Conservation (phyloP, 495 filamentous ascomycete genomes). For the Xylaria intraflava region DNA sequence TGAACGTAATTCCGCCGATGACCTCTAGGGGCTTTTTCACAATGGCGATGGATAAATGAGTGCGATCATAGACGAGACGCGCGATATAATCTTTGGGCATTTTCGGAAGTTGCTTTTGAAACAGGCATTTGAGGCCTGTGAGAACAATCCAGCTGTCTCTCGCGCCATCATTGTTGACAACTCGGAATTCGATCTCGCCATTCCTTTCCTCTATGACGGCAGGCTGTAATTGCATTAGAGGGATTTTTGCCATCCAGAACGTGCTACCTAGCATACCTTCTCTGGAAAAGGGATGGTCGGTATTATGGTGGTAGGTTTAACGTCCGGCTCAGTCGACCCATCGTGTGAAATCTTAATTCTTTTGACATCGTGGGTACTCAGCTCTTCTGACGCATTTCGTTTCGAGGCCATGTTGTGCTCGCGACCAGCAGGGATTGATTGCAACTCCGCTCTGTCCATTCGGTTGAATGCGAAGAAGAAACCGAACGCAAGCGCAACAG, state of each 20-base stretch:
- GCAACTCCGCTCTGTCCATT: background rate
- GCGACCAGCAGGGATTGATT: background rate
- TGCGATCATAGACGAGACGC: conserved; percentile 69
- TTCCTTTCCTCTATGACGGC: conserved; percentile 69
- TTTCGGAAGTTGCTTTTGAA: conserved; percentile 76
- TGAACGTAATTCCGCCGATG: conserved; percentile 71
- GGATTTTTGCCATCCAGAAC: background rate
- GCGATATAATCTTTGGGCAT: conserved; percentile 84
- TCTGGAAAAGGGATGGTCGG: conserved; percentile 57
- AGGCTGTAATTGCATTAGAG: conserved; percentile 5
- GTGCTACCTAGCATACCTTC: conserved; percentile 47
- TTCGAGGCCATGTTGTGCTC: conserved; percentile 1
- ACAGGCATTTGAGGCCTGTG: conserved; percentile 72
- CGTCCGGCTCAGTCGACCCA: background rate
- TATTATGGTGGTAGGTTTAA: background rate
- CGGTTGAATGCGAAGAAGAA: background rate
- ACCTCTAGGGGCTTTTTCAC: conserved; percentile 71
- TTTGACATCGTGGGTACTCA: conserved; percentile 13
- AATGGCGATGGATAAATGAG: conserved; percentile 74
- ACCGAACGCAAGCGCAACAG: background rate
- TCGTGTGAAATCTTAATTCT: conserved; percentile 13
- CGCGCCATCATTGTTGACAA: conserved; percentile 71
- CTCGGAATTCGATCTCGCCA: conserved; percentile 72
- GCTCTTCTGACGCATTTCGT: conserved; percentile 17
- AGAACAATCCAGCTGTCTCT: conserved; percentile 67